These are phyloP conservation scores for Tolypocladium tundrense DNA, from an alignment of 2,329 filamentous ascomycete genomes.

Conservation along the genomic window DNA sequence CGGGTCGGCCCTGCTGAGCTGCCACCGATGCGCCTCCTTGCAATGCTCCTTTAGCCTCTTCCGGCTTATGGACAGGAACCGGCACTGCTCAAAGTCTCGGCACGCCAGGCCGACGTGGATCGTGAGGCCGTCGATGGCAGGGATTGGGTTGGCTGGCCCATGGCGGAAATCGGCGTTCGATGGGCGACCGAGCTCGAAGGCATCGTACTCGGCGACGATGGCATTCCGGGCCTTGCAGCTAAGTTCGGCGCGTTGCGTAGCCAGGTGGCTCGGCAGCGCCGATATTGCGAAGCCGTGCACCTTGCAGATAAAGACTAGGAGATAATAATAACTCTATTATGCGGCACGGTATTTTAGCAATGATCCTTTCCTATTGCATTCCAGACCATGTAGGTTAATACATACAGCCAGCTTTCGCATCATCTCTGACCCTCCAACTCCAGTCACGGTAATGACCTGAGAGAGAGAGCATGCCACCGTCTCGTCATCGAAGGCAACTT, in stretches of 20 bases:
- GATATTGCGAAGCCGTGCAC: not conserved
- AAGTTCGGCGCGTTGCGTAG: not conserved
- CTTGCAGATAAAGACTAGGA: not conserved
- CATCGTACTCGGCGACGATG: not conserved
- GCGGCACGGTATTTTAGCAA: too few species aligned
- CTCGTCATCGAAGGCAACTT: too few species aligned
- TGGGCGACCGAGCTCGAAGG: not conserved
- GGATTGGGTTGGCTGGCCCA: not conserved
- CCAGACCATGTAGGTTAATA: too few species aligned
- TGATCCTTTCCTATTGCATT: too few species aligned
- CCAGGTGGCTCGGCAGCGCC: not conserved
- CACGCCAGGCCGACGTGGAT: not conserved
- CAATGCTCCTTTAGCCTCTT: not conserved
- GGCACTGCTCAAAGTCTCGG: not conserved
- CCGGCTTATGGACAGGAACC: not conserved
- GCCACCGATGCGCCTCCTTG: not conserved
- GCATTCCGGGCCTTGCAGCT: not conserved
- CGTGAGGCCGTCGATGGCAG: not conserved
- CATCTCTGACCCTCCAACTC: too few species aligned
- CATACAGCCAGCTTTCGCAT: too few species aligned
- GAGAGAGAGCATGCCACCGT: too few species aligned
- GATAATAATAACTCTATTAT: too few species aligned
- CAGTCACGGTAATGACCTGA: too few species aligned
- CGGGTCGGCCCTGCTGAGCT: not conserved
- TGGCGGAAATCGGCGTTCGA: not conserved